phyloP scores from a whole-genome alignment of 352 stramenopile genomes.

The Pythium brachiatum region DNA sequence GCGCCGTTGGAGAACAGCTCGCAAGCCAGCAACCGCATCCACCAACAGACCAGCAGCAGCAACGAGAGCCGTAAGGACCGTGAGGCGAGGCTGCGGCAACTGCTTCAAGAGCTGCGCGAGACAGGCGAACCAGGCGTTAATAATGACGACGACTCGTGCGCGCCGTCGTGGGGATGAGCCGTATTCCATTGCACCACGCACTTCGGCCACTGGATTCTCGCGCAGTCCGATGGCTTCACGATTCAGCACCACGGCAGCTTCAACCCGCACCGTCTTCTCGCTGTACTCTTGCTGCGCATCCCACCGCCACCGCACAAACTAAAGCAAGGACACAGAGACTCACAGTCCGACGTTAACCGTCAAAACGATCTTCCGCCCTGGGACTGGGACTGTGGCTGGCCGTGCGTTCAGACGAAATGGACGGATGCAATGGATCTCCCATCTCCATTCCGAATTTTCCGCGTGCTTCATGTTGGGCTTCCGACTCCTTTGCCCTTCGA shows the following conservation, averaged over 20 bases:
- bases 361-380: neutral
- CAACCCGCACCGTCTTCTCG: neutral
- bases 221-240: neutral
- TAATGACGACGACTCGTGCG: neutral
- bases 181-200: neutral
- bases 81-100: constrained; percentile 35
- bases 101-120: constrained; percentile 39
- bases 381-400: neutral
- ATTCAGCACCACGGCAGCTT: neutral
- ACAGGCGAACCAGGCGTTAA: neutral
- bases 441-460: constrained; percentile 6
- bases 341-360: neutral
- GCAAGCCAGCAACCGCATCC: constrained; percentile 5
- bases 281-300: too few relatives aligned
- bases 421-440: too few relatives aligned
- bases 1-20: constrained; percentile 17
- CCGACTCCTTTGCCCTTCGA: neutral
- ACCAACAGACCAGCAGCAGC: neutral
- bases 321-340: too few relatives aligned
- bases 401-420: neutral
- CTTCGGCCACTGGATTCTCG: neutral
- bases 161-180: neutral
- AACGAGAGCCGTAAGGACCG: constrained; percentile 17
- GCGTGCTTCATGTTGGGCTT: neutral
- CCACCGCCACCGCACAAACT: too few relatives aligned